Evolutionary conservation across 768 basidiomycete species (phyloP), one percentile per base, ranked within the genome.

Genomic region (Tulasnella sp.): DNA sequence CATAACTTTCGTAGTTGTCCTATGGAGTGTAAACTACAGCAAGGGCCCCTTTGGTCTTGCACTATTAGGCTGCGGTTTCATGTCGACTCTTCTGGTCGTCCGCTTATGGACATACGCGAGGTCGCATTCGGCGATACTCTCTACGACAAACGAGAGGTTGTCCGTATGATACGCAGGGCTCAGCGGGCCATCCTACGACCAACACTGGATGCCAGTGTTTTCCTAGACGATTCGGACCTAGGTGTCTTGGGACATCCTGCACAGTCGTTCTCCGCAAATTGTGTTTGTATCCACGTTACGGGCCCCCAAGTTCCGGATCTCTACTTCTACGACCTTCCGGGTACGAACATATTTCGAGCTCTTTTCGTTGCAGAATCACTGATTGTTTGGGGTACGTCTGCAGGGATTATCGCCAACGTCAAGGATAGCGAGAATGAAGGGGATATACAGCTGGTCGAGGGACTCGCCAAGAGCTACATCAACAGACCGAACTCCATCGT

Each of bases 251-350:
- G 45, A 32, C 43, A 25, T 58, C 36, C 60, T 39, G 25, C 34
- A 34, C 41, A 48, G 9, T 60, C 65, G 3, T 83, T 83, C 59
- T 82, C 82, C 0, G 72, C 60, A 9, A 80, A 81, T 50, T 77
- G 71, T 35, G 76, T 83, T 12, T 79, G 76, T 0, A 62, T 83
- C 43, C 73, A 77, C 56, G 81, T 84, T 25, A 77, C 75, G 37
- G 81, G 82, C 0, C 71, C 73, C 0, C 75, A 77, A 29, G 73
- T 84, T 9, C 77, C 78, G 0, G 81, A 83, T 60, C 71, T 84
- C 9, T 81, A 79, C 0, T 83, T 84, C 59, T 77, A 76, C 32
- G 81, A 83, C 65, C 67, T 83, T 1, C 82, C 82, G 2, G 80
- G 81, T 72, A 42, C 23, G 61, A 49, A 25, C 39, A 5, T n/a